Percentiles rank a stretch among this genome's conserved stretches.
These are phyloP conservation scores for Sclerotinia subarctica DNA, from an alignment of 2,329 filamentous ascomycete genomes.

Conservation along the genomic window DNA sequence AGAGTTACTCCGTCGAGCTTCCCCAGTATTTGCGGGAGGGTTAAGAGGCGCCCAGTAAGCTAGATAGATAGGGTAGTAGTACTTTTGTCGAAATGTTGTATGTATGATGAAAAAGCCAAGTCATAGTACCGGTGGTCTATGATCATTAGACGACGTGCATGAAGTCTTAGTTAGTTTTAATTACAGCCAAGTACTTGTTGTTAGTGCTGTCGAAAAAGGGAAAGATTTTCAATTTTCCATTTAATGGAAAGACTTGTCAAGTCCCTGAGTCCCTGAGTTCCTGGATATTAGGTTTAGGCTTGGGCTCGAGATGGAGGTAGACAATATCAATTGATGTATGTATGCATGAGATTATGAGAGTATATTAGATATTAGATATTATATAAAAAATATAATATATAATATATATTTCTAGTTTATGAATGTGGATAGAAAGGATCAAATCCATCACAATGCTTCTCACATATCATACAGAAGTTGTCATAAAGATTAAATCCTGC, in stretches of 20 bases:
- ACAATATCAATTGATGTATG: not conserved
- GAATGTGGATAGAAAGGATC: not conserved
- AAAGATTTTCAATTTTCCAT: not conserved
- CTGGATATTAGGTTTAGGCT: too few relatives aligned
- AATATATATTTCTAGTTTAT: not conserved
- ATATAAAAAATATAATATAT: too few relatives aligned
- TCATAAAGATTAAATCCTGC: not conserved
- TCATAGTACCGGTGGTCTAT: not conserved
- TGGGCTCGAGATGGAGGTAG: not conserved
- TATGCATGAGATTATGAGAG: not conserved
- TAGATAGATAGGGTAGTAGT: too few relatives aligned
- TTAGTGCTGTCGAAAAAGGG: not conserved
- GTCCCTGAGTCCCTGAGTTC: not conserved
- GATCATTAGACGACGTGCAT: slow-evolving; percentile 7
- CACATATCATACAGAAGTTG: not conserved
- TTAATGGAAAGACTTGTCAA: not conserved
- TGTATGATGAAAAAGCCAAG: not conserved
- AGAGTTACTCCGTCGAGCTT: not conserved
- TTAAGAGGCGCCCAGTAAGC: not conserved
- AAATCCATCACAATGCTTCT: not conserved
- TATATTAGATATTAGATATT: too few relatives aligned
- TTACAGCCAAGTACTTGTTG: not conserved
- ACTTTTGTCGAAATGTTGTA: not conserved
- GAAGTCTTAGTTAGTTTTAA: not conserved
- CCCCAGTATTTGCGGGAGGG: not conserved